phyloP scores from a whole-genome alignment of 202 grass and related monocot species.

The Hordeum pubiflorum region DNA sequence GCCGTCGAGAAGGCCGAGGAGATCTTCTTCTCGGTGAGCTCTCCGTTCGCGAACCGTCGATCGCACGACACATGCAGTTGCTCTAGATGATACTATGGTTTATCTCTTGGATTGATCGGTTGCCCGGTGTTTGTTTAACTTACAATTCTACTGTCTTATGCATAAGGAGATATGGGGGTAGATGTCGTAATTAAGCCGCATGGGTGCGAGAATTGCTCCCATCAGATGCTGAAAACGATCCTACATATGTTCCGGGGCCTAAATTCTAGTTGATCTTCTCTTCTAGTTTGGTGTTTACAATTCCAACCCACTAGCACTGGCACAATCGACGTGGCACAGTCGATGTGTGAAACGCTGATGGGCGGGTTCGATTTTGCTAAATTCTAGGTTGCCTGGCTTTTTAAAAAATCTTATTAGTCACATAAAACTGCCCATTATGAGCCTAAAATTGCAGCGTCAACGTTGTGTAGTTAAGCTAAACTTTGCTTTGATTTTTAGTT shows the following conservation, averaged over 20 bases:
- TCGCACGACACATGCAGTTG: not conserved
- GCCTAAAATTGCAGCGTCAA: not conserved
- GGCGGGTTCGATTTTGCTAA: not conserved
- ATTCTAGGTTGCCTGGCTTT: not conserved
- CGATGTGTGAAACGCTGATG: not conserved
- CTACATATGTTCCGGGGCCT: not conserved
- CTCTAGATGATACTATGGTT: not conserved
- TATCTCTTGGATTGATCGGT: not conserved
- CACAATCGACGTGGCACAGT: not conserved
- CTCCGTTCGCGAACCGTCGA: not conserved
- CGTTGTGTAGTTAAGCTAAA: not conserved
- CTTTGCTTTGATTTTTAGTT: not conserved
- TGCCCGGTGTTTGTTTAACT: not conserved
- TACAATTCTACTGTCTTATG: not conserved
- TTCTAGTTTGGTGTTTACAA: not conserved
- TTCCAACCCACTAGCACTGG: not conserved
- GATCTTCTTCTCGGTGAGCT: slow-evolving; percentile 90
- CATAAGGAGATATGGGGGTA: not conserved
- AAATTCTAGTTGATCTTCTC: not conserved
- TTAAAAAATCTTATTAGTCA: not conserved
- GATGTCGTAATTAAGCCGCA: not conserved
- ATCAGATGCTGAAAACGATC: not conserved
- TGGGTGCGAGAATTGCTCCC: not conserved
- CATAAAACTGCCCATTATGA: not conserved
- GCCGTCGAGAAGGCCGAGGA: slow-evolving; percentile 89